phyloP scores from a whole-genome alignment of 331 rosid genomes.

The Stylosanthes scabra region DNA sequence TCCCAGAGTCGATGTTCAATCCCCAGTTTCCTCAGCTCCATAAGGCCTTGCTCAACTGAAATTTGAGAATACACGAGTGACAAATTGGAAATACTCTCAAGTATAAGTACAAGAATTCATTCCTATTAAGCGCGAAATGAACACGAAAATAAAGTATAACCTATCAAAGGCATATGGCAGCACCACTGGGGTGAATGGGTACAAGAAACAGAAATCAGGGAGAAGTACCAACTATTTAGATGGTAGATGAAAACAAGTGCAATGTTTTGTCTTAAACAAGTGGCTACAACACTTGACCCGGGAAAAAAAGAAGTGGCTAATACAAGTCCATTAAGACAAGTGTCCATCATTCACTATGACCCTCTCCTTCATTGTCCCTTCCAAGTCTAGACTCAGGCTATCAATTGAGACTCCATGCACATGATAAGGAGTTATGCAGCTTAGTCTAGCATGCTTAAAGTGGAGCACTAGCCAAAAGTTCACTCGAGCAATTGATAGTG shows the following conservation, averaged over 20 bases:
- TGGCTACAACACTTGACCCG: neutral
- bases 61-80: conserved; percentile 22
- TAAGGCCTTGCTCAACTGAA: conserved; percentile 92
- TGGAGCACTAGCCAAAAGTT: conserved; percentile 16
- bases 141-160: conserved; percentile 22
- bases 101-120: conserved; percentile 23
- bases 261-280: conserved; percentile 17
- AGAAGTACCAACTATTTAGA: conserved; percentile 8
- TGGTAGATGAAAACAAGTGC: conserved; percentile 9
- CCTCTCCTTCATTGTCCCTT: conserved; percentile 6
- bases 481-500: neutral
- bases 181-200: conserved; percentile 11
- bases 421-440: conserved; percentile 7
- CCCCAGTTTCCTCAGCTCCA: conserved; percentile 86
- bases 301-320: conserved; percentile 3
- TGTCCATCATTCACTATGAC: conserved; percentile 5
- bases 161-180: neutral
- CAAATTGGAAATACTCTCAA: neutral
- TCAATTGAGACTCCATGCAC: conserved; percentile 1
- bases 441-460: conserved; percentile 10
- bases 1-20: conserved; percentile 95
- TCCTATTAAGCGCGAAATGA: conserved; percentile 4
- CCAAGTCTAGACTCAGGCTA: conserved; percentile 22
- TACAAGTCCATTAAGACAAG: conserved; percentile 5
- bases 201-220: conserved; percentile 20